Evolutionary conservation across 2,329 filamentous ascomycete species (phyloP), one percentile per base, ranked within the genome.

Genomic region (Claviceps sorghi): DNA sequence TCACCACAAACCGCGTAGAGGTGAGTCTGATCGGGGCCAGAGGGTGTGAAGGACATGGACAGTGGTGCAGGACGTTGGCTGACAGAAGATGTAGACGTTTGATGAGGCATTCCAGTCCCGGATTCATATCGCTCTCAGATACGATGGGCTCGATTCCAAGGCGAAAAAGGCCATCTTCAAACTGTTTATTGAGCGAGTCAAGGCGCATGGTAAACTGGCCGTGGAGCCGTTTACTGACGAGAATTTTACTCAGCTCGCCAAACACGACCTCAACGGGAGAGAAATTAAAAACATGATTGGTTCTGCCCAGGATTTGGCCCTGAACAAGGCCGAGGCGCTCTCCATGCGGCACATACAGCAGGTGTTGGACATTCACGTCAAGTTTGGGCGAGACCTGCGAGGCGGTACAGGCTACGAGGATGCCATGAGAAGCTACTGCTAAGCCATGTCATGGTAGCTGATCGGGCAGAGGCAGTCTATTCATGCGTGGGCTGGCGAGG

Each of bases 251-350:
- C 65, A 69, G 42, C 71, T 95, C 21, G 79, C 84, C 1, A 77
- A 82, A 50, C 79, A 84, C 61, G 81, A 82, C 40, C 73, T 79
- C 53, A 79, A 79, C 54, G 76, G 76, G 11, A 70, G 76, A 19
- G 73, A 90, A 78, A 95, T 94, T 74, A 94, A 95, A 72, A 95
- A 95, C 64, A 83, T 84, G 11, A 83, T 95, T 48, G 80, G 85
- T 52, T 90, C 86, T 0, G 87, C 87, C 2, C 88, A 94, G 66
- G 85, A 86, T 0, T 74, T 95, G 17, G 88, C 89, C 1, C 77
- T 91, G 45, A 85, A 87, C 57, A 86, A 89, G 65, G 73, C 78
- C 29, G 78, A 83, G 54, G 72, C 78, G 3, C 75, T 95, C 34
- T 78, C 79, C 51, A 89, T 95, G 84, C 75, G 75, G 49, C 88